Base-by-base conservation (phyloP, 2,329 filamentous ascomycete genomes). In the Fusarium incarnatum region DNA sequence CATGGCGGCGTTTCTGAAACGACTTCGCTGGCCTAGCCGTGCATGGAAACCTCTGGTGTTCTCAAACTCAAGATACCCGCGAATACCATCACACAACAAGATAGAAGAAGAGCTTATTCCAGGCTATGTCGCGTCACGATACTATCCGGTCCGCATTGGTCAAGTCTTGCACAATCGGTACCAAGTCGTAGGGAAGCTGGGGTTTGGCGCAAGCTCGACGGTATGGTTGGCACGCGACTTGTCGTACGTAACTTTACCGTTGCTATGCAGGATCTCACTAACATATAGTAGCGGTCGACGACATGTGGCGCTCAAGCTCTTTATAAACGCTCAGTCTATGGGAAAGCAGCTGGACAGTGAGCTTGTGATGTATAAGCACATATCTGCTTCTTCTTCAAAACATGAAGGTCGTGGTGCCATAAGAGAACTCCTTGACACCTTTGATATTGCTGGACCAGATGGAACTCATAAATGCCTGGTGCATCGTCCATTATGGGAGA, bases 401-500 rank as follows among this genome's bases (percentile, higher is more conserved):
- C 81, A 83, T 67, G 75, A 73, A 2, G 80, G 81, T 13, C 73
- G 74, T 15, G 12, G 56, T 16, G 70, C 70, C 3, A 71, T 83
- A 8, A 77, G 81, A 54, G 60, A 65, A 6, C 68, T 82, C 1
- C 75, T 83, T 5, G 81, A 82, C 72, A 82, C 72, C 7, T 83
- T 83, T 63, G 65, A 81, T 8, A 56, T 83, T 7, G 37, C 56
- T 22, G 77, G 81, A 4, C 79, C 79, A 3, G 75, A 79, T 41
- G 80, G 80, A 12, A 58, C 56, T 16, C 80, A 83, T 48, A 73
- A 66, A 45, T 81, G 79, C 56, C 70, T 83, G 1, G 76, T 82
- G 10, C 79, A 83, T 74, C 77, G 75, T 10, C 83, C 81, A 15
- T 75, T 85, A 23, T 82, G 79, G 76, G 81, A 84, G 52, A 85